A percentile compares a stretch with the other conserved stretches of the same genome.
phyloP scores from a whole-genome alignment of 2,329 filamentous ascomycete species.

The Fusarium avenaceum region DNA sequence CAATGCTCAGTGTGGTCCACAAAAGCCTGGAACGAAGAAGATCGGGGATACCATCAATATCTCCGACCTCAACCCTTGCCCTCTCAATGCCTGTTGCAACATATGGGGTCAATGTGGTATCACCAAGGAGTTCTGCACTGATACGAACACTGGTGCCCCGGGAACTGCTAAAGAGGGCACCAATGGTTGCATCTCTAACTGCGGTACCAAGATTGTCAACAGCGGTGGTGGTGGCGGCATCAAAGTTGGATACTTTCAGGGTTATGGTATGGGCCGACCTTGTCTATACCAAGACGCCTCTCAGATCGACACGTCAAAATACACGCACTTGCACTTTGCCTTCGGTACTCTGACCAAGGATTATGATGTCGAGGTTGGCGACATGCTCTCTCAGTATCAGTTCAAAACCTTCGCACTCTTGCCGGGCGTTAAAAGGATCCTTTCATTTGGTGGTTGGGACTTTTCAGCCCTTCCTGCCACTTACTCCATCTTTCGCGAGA shows the following conservation, averaged over 20 bases:
- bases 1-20: slow-evolving; percentile 1
- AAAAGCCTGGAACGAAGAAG: background rate
- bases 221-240: background rate
- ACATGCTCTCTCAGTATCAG: slow-evolving; percentile 33
- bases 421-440: slow-evolving; percentile 33
- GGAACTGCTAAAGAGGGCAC: slow-evolving; percentile 9
- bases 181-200: slow-evolving; percentile 55
- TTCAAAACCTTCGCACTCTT: slow-evolving; percentile 50
- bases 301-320: slow-evolving; percentile 31
- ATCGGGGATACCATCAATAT: background rate
- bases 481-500: slow-evolving; percentile 1
- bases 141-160: slow-evolving; percentile 6
- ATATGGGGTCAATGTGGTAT: slow-evolving; percentile 4
- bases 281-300: slow-evolving; percentile 47
- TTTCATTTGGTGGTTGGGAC: slow-evolving; percentile 50
- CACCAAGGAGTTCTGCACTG: slow-evolving; percentile 7
- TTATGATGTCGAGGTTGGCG: slow-evolving; percentile 16
- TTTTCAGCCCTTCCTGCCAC: slow-evolving; percentile 29
- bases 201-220: slow-evolving; percentile 51
- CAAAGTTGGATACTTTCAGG: slow-evolving; percentile 17
- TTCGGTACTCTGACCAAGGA: slow-evolving; percentile 43
- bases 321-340: slow-evolving; percentile 46
- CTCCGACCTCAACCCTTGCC: background rate
- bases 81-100: slow-evolving; percentile 7
- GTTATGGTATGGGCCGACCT: background rate